Percentiles rank a stretch among this genome's conserved stretches.
These are phyloP conservation scores for Breynia disticha DNA, from an alignment of 441 rosid species.

Conservation along the genomic window DNA sequence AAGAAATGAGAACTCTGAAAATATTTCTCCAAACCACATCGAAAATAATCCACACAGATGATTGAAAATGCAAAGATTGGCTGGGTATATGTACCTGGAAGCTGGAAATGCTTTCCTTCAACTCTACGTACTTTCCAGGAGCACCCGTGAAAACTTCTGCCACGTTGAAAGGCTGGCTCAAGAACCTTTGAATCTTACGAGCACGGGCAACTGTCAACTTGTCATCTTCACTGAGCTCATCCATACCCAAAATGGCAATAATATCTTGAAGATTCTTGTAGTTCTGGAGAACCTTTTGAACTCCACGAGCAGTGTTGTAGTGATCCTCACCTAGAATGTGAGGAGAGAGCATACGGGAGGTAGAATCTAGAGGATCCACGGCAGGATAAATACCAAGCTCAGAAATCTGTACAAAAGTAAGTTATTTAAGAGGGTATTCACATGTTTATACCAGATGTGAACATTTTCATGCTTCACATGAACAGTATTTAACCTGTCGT, in stretches of 20 bases:
- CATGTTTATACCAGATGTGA: too few species aligned
- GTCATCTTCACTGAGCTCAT: constrained; percentile 98
- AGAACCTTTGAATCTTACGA: constrained; percentile 85
- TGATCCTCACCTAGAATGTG: constrained; percentile 91
- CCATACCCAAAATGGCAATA: constrained; percentile 96
- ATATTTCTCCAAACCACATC: background rate
- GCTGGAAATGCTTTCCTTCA: constrained; percentile 76
- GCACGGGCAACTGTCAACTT: constrained; percentile 95
- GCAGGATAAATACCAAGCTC: constrained; percentile 99
- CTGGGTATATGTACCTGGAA: constrained; percentile 61
- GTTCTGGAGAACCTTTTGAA: constrained; percentile 93
- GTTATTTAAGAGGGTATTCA: background rate
- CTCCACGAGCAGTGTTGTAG: constrained; percentile 95
- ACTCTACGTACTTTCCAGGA: constrained; percentile 89
- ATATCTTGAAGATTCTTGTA: constrained; percentile 96
- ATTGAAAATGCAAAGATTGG: background rate
- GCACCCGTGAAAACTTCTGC: constrained; percentile 98
- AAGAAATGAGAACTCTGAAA: too few species aligned
- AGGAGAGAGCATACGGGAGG: constrained; percentile 97
- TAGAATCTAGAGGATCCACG: constrained; percentile 93
- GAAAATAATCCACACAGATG: background rate
- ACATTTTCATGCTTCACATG: background rate
- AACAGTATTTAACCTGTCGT: constrained; percentile 51
- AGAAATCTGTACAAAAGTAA: constrained; percentile 47
- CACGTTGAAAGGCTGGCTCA: constrained; percentile 98